A percentile compares a stretch with the other conserved stretches of the same genome.
Conservation (phyloP, 495 filamentous ascomycete genomes). For the Lophiotrema nucula region DNA sequence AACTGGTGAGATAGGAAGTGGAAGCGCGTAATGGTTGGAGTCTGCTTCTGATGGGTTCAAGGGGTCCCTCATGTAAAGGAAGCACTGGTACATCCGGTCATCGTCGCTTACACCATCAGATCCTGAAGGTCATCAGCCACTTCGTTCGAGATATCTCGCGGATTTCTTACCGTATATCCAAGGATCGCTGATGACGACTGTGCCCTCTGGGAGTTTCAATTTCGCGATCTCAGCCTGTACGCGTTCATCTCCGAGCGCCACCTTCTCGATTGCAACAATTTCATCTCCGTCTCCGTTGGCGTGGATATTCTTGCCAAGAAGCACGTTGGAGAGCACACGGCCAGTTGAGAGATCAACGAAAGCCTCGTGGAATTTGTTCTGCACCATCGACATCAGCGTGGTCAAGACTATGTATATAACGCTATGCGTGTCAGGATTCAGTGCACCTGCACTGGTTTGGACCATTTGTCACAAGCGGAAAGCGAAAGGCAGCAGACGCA, state of each 20-base stretch:
- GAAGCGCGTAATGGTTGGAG: slow-evolving; percentile 77
- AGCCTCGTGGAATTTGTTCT: slow-evolving; percentile 69
- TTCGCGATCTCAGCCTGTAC: slow-evolving; percentile 65
- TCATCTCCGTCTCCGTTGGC: slow-evolving; percentile 59
- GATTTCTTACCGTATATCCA: slow-evolving; percentile 65
- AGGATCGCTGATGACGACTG: slow-evolving; percentile 61
- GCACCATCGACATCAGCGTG: neutral
- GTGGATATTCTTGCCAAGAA: slow-evolving; percentile 57
- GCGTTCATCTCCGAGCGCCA: slow-evolving; percentile 53
- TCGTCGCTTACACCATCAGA: slow-evolving; percentile 63
- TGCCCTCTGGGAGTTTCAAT: slow-evolving; percentile 61
- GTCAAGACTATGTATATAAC: neutral
- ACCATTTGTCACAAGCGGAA: no score
- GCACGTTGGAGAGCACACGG: slow-evolving; percentile 58
- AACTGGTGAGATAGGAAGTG: slow-evolving; percentile 75
- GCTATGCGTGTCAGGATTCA: no score
- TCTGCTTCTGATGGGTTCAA: slow-evolving; percentile 56
- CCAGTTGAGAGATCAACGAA: slow-evolving; percentile 55
- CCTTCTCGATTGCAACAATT: slow-evolving; percentile 58
- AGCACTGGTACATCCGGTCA: slow-evolving; percentile 62
- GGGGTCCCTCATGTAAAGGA: slow-evolving; percentile 64
- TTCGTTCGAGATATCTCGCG: neutral
- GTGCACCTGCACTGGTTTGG: no score
- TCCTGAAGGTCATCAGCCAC: slow-evolving; percentile 37
- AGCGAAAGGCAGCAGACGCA: no score